Conservation (phyloP, 2,329 filamentous ascomycete genomes). For the Coniosporium tulheliwenetii region DNA sequence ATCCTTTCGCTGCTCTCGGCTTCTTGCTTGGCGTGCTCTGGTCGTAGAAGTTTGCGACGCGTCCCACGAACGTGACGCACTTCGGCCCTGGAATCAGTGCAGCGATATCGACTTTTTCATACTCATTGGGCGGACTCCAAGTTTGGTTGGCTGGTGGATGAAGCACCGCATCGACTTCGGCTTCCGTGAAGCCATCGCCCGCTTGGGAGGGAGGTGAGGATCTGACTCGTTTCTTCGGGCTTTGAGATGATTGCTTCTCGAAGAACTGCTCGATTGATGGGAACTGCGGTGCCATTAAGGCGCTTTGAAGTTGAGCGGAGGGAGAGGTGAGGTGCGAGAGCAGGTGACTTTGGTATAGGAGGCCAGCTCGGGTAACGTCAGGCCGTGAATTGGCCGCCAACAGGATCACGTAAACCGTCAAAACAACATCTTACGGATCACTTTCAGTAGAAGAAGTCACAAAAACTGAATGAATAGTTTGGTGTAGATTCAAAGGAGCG, state of each 20-base stretch:
- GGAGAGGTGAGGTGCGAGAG: too few relatives aligned
- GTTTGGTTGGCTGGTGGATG: conserved; percentile 19
- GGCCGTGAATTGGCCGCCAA: too few relatives aligned
- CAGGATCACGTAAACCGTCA: too few relatives aligned
- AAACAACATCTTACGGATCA: too few relatives aligned
- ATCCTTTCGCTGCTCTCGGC: conserved; percentile 31
- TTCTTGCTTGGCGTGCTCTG: conserved; percentile 24
- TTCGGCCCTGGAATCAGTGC: conserved; percentile 33
- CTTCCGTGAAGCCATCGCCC: conserved; percentile 38
- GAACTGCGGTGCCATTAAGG: conserved; percentile 15
- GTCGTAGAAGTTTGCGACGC: conserved; percentile 40
- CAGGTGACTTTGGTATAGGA: too few relatives aligned
- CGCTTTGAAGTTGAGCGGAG: too few relatives aligned
- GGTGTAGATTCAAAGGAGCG: too few relatives aligned
- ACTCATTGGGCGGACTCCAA: conserved; percentile 29
- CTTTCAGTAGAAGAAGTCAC: too few relatives aligned
- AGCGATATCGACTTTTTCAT: conserved; percentile 31
- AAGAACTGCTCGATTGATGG: conserved; percentile 30
- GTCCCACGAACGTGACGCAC: conserved; percentile 36
- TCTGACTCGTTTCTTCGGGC: conserved; percentile 7
- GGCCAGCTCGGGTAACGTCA: too few relatives aligned
- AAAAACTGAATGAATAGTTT: too few relatives aligned
- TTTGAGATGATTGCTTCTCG: conserved; percentile 11
- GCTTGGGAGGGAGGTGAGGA: conserved; percentile 4
- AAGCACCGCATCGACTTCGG: conserved; percentile 25